Conservation (phyloP, 2,329 filamentous ascomycete genomes). For the Gremmenia infestans region DNA sequence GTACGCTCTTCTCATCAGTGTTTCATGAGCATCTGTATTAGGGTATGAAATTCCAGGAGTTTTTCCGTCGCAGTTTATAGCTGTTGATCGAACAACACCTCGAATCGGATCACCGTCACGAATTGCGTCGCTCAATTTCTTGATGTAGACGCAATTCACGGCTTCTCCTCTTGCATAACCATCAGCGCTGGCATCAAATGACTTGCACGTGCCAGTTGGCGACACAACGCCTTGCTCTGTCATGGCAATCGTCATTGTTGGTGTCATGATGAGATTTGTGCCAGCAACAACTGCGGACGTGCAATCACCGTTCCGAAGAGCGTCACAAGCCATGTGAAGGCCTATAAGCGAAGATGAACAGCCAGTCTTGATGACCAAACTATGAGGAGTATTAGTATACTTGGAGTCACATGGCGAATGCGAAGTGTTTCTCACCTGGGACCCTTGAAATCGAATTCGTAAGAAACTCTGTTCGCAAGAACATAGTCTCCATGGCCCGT, state of each 20-base stretch:
- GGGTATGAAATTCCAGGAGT: conserved; percentile 42
- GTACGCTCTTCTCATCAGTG: conserved; percentile 15
- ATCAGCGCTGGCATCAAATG: conserved; percentile 51
- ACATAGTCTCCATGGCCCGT: conserved; percentile 13
- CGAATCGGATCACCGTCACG: conserved; percentile 53
- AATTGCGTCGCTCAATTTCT: conserved; percentile 52
- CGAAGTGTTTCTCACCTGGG: conserved; percentile 15
- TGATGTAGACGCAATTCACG: conserved; percentile 51
- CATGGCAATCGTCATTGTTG: conserved; percentile 5
- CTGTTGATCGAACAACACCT: conserved; percentile 48
- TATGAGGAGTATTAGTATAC: background rate
- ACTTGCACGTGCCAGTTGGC: conserved; percentile 38
- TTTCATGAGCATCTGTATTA: conserved; percentile 32
- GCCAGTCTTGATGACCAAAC: conserved; percentile 38
- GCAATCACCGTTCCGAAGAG: conserved; percentile 40
- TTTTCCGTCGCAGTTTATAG: conserved; percentile 46
- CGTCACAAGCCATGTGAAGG: conserved; percentile 48
- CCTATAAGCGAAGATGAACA: conserved; percentile 47
- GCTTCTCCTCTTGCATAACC: conserved; percentile 63
- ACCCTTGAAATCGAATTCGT: conserved; percentile 32
- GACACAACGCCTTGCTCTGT: conserved; percentile 5
- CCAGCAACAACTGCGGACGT: conserved; percentile 17
- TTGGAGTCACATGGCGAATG: background rate
- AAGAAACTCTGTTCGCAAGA: conserved; percentile 29
- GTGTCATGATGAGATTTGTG: conserved; percentile 11